Base-by-base conservation (phyloP, 805 yeast species). In the Schwanniomyces yamadae region DNA sequence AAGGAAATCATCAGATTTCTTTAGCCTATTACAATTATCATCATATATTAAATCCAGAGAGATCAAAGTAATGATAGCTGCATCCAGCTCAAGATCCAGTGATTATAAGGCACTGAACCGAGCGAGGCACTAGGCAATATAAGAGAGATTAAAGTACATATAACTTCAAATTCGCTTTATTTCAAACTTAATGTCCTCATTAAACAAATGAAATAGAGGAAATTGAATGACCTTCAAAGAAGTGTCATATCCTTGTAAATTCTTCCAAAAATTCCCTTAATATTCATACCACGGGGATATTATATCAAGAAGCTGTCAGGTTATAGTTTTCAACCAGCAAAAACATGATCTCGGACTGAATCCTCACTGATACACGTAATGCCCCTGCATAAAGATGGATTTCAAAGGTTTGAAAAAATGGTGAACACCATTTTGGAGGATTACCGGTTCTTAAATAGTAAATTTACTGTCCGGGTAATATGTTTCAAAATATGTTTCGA, bases 281-380 rank as follows among this genome's bases (percentile, higher is more conserved):
- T 61, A 61, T 56, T 57, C 59, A 51, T 63, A 70, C 65, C 76
- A 77, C 75, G 74, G 66, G 57, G 61, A 50, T 48, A 40, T 38
- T 52, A 46, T 56, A 55, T 47, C 46, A 78, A 78, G 81, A 82
- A 79, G 75, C 77, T 83, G 95, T 90, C 91, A 78, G 90, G 93
- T 84, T 83, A 81, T 80, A 87, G 90, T 87, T 93, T 91, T 93
- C 97, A 93, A 91, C 97, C 95, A 91, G 99, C 99, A 91, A 91
- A 91, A 87, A 93, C 98, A 91, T 95, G 95, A 90, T 89, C 99
- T 91, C 99, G 98, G 99, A 93, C 96, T n/a, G 96, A 90, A 89
- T 93, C 99, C 98, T 91, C 99, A 91, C 96, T 90, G 98, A 91
- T 89, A 88, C 95, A 95, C 96, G 98, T 93, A 91, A 89, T 91